Evolutionary conservation across 2,329 filamentous ascomycete species (phyloP).

Genomic region (Alternaria novae-zelandiae): DNA sequence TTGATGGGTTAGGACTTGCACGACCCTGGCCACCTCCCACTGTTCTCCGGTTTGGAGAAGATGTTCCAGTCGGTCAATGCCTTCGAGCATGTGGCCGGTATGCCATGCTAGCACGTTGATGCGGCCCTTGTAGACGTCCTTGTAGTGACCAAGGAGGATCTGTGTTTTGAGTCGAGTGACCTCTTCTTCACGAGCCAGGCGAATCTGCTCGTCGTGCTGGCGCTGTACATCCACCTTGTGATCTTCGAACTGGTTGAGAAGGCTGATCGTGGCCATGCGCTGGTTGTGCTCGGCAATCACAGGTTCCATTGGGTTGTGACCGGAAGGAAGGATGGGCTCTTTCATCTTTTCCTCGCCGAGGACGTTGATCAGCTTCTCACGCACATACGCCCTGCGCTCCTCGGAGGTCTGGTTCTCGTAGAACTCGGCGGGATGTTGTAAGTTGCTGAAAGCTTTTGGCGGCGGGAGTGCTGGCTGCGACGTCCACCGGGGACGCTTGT

Average conservation of each 20-base stretch:
- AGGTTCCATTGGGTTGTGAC: constrained; percentile 6
- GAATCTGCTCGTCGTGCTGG: background rate
- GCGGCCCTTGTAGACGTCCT: background rate
- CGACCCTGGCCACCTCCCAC: background rate
- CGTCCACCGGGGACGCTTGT: background rate
- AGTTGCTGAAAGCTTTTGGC: background rate
- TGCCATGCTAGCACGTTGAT: constrained; percentile 4
- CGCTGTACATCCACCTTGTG: background rate
- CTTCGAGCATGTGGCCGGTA: background rate
- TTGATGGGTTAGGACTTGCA: background rate
- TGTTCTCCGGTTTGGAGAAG: background rate
- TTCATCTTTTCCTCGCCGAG: constrained; percentile 11
- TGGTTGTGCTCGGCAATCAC: constrained; percentile 7
- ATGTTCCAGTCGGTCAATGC: background rate
- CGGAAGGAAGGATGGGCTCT: constrained; percentile 3
- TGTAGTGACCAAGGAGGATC: background rate
- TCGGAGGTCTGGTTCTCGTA: constrained; percentile 3
- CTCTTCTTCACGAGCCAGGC: background rate
- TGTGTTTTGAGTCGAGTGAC: background rate
- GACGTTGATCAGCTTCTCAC: background rate
- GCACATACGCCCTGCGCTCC: constrained; percentile 3
- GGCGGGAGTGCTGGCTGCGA: too few relatives aligned
- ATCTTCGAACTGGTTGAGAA: background rate
- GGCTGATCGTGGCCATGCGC: background rate
- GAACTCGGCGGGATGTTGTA: background rate